phyloP scores from a whole-genome alignment of 2,329 filamentous ascomycete species.

The Fusarium sp. region DNA sequence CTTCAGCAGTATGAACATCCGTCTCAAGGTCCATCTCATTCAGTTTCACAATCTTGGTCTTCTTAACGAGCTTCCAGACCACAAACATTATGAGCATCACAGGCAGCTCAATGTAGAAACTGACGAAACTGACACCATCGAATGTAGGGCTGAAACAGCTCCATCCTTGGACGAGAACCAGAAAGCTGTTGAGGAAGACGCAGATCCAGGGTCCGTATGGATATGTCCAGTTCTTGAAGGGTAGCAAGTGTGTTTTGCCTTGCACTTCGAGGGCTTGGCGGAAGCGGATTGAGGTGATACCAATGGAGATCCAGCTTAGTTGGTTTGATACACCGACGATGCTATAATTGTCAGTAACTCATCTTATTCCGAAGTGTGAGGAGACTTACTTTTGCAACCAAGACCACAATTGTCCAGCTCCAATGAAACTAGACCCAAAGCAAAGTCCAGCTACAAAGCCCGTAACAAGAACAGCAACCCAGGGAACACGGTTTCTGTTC shows the following conservation, averaged over 20 bases:
- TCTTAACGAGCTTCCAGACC: conserved; percentile 77
- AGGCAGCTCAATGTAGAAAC: conserved; percentile 71
- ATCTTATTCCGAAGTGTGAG: rapidly evolving
- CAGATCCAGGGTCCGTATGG: conserved; percentile 69
- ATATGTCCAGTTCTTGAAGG: conserved; percentile 76
- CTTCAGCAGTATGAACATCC: conserved; percentile 66
- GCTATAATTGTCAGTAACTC: conserved; percentile 47
- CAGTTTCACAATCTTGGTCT: conserved; percentile 66
- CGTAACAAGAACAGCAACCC: conserved; percentile 61
- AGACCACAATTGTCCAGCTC: conserved; percentile 72
- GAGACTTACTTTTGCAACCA: conserved; percentile 72
- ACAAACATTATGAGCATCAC: conserved; percentile 72
- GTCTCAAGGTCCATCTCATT: conserved; percentile 72
- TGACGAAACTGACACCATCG: conserved; percentile 69
- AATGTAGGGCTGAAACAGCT: conserved; percentile 70
- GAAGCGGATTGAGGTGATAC: conserved; percentile 74
- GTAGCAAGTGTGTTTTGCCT: conserved; percentile 69
- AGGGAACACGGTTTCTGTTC: conserved; percentile 53
- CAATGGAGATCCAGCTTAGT: conserved; percentile 73
- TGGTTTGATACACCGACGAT: conserved; percentile 76
- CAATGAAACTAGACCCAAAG: conserved; percentile 74
- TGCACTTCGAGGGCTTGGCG: conserved; percentile 67
- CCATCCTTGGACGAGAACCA: conserved; percentile 74
- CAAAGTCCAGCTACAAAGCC: conserved; percentile 69
- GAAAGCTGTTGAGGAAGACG: conserved; percentile 67